Evolutionary conservation across 768 basidiomycete species (phyloP).

Genomic region (Pleurotus pulmonarius): DNA sequence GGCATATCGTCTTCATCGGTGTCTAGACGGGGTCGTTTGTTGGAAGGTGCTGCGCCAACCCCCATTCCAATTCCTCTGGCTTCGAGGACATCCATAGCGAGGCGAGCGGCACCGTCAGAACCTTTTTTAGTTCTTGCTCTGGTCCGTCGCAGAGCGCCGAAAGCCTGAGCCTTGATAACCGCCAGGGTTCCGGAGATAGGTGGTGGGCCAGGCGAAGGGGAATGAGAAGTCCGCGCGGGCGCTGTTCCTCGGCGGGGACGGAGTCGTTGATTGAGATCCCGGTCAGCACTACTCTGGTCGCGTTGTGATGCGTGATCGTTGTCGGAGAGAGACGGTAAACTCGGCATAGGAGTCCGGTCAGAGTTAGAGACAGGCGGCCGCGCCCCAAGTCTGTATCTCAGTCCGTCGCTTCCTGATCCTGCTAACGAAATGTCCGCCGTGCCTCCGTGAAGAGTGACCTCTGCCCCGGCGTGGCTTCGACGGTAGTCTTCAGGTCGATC

Average conservation of each 20-base stretch:
- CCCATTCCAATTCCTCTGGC: constrained; percentile 66
- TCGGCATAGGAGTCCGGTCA: constrained; percentile 46
- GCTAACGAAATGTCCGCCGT: constrained; percentile 61
- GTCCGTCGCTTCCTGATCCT: constrained; percentile 46
- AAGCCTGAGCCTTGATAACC: constrained; percentile 88
- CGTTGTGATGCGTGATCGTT: constrained; percentile 50
- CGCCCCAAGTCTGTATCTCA: constrained; percentile 55
- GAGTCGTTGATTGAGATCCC: constrained; percentile 40
- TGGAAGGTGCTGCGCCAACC: constrained; percentile 22
- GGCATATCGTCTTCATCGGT: constrained; percentile 46
- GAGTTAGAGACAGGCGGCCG: constrained; percentile 45
- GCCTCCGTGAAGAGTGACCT: constrained; percentile 70
- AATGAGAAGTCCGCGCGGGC: constrained; percentile 45
- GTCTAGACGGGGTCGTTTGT: constrained; percentile 47
- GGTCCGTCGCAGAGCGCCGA: constrained; percentile 79
- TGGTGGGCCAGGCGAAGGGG: constrained; percentile 41
- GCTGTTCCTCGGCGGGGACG: constrained; percentile 44
- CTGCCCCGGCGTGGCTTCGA: constrained; percentile 46
- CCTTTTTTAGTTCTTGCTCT: constrained; percentile 70
- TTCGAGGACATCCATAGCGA: constrained; percentile 79
- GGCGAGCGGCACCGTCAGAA: constrained; percentile 65
- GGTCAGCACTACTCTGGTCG: constrained; percentile 55
- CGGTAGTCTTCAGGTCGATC: constrained; percentile 66
- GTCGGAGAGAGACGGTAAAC: constrained; percentile 43
- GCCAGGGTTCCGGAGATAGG: constrained; percentile 76